Evolutionary conservation across 371 early-diverging fungal genomes (phyloP), one percentile per base, ranked within the genome.

Genomic region (Batkoa obscura): DNA sequence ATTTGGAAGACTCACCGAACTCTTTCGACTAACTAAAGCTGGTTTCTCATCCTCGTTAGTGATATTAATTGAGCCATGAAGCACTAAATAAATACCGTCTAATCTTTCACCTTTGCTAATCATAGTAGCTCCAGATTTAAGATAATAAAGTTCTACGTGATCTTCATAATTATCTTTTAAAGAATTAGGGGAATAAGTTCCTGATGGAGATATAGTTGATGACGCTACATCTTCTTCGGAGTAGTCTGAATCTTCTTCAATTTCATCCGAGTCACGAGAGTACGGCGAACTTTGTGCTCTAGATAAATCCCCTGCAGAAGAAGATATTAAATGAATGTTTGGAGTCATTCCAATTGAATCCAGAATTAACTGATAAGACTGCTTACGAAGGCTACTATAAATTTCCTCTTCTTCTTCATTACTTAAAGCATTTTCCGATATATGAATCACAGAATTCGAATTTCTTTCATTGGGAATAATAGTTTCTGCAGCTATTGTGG

Each of bases 51-150:
- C 8, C 37, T 54, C 59, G 8, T 64, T 62, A 9, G 80, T 76
- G 0, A 84, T 86, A 45, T 88, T 87, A 31, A 96, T 63, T 13
- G 79, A 62, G 15, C 97, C 97, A 62, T 91, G 90, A 60, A 94
- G 76, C 1, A 94, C 86, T 65, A 91, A 86, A 64, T 80, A 94
- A 37, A 96, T 59, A 1, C 97, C 95, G n/a, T 72, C 75, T 35
- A 75, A 77, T 15, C 87, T 80, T 60, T 90, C 83, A 1, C 92
- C 91, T 65, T 90, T 86, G 39, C 78, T 72, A 23, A 90, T 76
- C 23, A 94, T 63, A 0, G 71, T 68, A 2, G 78, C 73, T 37
- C 83, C 91, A 45, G 81, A 76, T 3, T 83, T 81, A 45, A 78
- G 81, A 59, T 73, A 81, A 56, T 80, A 62, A 50, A 85, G 74